Base-by-base conservation (phyloP, 495 filamentous ascomycete genomes). In the Penicillium bialowiezense region DNA sequence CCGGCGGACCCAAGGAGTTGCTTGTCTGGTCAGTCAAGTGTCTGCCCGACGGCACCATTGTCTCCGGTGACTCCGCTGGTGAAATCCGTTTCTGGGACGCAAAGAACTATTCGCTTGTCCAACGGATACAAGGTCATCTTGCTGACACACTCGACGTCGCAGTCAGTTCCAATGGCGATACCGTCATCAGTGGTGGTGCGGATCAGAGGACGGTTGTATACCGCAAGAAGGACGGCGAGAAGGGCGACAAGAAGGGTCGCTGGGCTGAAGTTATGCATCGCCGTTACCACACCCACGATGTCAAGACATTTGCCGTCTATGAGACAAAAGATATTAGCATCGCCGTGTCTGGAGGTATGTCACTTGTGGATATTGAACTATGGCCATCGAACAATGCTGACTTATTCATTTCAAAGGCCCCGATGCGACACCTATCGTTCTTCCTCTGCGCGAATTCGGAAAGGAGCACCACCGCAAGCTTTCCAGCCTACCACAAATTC, bases 21-120 rank as follows among this genome's bases (percentile, higher is more conserved):
- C 80, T 97, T 18, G 89, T 96, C 7, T 99, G 93, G 93, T 84
- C 90, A 13, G 83, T 97, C 42, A 95, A 90, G 67, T 89, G 84
- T 54, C 74, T 97, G 28, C 78, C 83, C 10, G 86, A 91, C 60
- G 91, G 91, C 20, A 89, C 91, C 38, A 89, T 99, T 48, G 86
- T 99, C 12, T 95, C 91, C 9, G 95, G 89, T 36, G 92, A 97
- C 67, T 97, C 93, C 14, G 90, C 89, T 8, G 93, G 93, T 24
- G 89, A 96, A 60, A 74, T 99, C 8, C 82, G 86, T 43, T 90
- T 97, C 64, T 97, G 89, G 87, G 90, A 97, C 66, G 89, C 88
- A 29, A 91, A 86, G 72, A 95, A 85, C 41, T 95, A 92, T 57
- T 86, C 90, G 4, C 83, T 96, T 31, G 73, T 83, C 21, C 93